A percentile compares a stretch with the other conserved stretches of the same genome.
These are phyloP conservation scores for Beauveria brongniartii DNA, from an alignment of 2,329 filamentous ascomycete species.

Conservation along the genomic window DNA sequence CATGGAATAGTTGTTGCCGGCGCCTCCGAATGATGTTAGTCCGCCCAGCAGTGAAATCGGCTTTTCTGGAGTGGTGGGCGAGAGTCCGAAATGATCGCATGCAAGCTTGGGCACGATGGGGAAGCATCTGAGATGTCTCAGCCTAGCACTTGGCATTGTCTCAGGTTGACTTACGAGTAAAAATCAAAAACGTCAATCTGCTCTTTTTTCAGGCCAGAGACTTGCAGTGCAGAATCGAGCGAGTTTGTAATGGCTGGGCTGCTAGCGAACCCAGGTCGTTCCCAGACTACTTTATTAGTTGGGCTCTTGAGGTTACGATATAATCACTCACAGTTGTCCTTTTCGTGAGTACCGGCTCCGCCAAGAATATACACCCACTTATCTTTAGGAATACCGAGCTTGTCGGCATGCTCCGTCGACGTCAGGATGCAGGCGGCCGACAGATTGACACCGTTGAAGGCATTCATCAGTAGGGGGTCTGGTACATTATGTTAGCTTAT, in stretches of 20 bases:
- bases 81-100: constrained; percentile 48
- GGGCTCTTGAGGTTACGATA: not conserved
- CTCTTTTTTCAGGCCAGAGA: constrained; percentile 36
- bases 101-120: constrained; percentile 63
- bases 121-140: constrained; percentile 44
- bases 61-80: constrained; percentile 35
- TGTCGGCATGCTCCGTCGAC: constrained; percentile 42
- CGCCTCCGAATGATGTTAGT: constrained; percentile 60
- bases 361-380: constrained; percentile 58
- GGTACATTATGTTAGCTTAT: not conserved
- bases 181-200: constrained; percentile 56
- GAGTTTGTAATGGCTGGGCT: constrained; percentile 51
- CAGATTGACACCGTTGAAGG: constrained; percentile 61
- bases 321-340: constrained; percentile 36
- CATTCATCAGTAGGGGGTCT: constrained; percentile 65
- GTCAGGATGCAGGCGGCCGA: constrained; percentile 54
- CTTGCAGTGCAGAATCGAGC: constrained; percentile 43
- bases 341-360: constrained; percentile 54
- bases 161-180: constrained; percentile 40
- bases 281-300: constrained; percentile 42
- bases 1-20: constrained; percentile 65
- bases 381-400: constrained; percentile 44
- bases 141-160: not conserved
- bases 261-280: constrained; percentile 48
- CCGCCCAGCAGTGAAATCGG: constrained; percentile 56